Evolutionary conservation across 2,329 filamentous ascomycete genomes (phyloP).

Genomic region (Diaporthe aspalathi): DNA sequence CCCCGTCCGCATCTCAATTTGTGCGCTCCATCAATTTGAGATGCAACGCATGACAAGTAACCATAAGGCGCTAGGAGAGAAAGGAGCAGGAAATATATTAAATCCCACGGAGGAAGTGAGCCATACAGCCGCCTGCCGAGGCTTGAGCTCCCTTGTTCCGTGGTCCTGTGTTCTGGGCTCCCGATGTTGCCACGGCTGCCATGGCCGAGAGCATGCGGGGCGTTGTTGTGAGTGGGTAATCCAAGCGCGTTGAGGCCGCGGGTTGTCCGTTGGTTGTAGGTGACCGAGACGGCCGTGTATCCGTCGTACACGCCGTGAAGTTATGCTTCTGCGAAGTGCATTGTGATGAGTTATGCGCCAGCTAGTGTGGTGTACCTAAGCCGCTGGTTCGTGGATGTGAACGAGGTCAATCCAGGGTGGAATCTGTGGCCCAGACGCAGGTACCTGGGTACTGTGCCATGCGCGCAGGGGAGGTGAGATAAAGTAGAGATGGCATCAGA

Average conservation of each 20-base stretch:
- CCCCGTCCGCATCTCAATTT: constrained; percentile 31
- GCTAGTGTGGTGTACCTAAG: not conserved
- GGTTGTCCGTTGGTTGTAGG: not conserved
- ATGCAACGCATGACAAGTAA: constrained; percentile 9
- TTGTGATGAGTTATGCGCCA: not conserved
- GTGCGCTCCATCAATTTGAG: constrained; percentile 12
- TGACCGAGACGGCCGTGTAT: not conserved
- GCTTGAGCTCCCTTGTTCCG: constrained; percentile 4
- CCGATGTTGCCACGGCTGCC: not conserved
- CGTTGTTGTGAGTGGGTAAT: not conserved
- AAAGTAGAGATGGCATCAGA: not conserved
- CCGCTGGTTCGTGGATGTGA: constrained; percentile 24
- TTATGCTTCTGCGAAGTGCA: not conserved
- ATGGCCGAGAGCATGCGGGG: not conserved
- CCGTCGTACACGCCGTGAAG: not conserved
- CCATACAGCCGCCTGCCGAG: constrained; percentile 4
- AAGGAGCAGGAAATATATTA: constrained; percentile 6
- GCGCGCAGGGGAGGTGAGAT: not conserved
- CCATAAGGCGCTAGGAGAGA: not conserved
- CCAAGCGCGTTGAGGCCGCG: constrained; percentile 10
- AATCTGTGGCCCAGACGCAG: constrained; percentile 2
- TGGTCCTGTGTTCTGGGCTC: not conserved
- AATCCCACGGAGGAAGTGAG: not conserved
- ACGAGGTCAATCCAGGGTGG: not conserved
- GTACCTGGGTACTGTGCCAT: constrained; percentile 16